phyloP scores from a whole-genome alignment of 2,329 filamentous ascomycete species.

The Trichoderma afroharzianum region DNA sequence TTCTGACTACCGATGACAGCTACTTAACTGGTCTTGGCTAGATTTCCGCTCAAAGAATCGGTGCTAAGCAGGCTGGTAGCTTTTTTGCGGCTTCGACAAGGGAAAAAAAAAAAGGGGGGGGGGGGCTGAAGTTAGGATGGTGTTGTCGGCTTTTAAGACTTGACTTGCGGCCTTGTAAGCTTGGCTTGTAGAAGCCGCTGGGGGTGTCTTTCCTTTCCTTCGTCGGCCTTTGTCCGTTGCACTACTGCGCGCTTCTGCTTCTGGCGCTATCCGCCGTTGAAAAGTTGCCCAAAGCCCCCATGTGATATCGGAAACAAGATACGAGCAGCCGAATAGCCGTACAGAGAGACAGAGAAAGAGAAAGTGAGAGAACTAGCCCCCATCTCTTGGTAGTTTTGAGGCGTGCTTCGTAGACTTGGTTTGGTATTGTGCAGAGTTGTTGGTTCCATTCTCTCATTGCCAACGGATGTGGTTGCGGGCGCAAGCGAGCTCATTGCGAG shows the following conservation, averaged over 20 bases:
- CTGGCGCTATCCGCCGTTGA: too few species aligned
- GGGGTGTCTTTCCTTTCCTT: not conserved
- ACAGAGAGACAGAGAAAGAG: not conserved
- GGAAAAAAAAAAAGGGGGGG: not conserved
- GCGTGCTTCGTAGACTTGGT: not conserved
- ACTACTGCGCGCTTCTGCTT: not conserved
- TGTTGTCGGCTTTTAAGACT: not conserved
- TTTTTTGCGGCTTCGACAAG: not conserved
- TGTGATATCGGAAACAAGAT: not conserved
- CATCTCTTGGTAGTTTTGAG: not conserved
- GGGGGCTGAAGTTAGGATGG: not conserved
- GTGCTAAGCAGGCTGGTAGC: not conserved
- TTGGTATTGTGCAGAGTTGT: not conserved
- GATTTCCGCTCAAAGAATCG: not conserved
- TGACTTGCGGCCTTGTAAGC: too few species aligned
- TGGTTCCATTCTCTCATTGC: not conserved
- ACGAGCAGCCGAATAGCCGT: not conserved
- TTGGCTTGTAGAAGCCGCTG: not conserved
- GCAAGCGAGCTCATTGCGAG: not conserved
- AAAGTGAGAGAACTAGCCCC: not conserved
- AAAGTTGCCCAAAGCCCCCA: not conserved
- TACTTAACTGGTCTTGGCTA: conserved; percentile 5
- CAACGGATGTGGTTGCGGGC: not conserved
- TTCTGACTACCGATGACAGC: not conserved
- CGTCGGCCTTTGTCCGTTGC: not conserved